Base-by-base conservation (phyloP, 2,329 filamentous ascomycete species). In the Beauveria medogensis region DNA sequence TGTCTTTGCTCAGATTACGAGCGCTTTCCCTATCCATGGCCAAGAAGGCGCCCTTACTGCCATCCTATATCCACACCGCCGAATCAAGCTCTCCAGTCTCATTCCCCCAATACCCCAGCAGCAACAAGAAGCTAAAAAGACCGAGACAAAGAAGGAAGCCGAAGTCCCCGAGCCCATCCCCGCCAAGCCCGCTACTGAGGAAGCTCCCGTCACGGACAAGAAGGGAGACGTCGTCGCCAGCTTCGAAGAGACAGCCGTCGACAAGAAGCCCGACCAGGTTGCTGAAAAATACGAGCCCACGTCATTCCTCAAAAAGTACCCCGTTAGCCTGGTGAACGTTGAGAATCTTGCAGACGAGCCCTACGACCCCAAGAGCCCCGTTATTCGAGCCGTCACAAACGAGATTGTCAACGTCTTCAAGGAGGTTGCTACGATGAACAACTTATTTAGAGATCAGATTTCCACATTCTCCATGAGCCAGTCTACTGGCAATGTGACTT, bases 381-480 rank as follows among this genome's bases (percentile, higher is more conserved):
- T 94, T 40, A 92, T 97, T 63, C 88, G 91, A 60, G 94, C 94
- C 14, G 86, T 99, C 51, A 94, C 93, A 55, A 96, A 93, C 69
- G 95, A 99, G 77, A 97, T 99, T 64, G 92, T 99, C 71, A 97
- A 97, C 72, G 94, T 96, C 0, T 97, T 97, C 80, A 97, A 97
- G 77, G 92, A 97, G 72, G 91, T 99, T 59, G 93, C 93, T 10
- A 89, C 87, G 50, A 85, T 97, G 75, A 99, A 97, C 77, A 91
- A 90, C 63, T 81, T 99, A 22, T 99, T 99, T 81, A 86, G 93
- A 62, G 94, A 99, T 70, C 94, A 99, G 71, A 96, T 99, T 60
- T 96, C 92, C 0, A 96, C 93, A 1, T 99, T 97, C 71, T 93
- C 92, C 34, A 95, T 96, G 81, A 95, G 91, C 68, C 92, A 96